These are phyloP conservation scores for Trichoderma erinaceum DNA, from an alignment of 495 filamentous ascomycete species.

Conservation along the genomic window DNA sequence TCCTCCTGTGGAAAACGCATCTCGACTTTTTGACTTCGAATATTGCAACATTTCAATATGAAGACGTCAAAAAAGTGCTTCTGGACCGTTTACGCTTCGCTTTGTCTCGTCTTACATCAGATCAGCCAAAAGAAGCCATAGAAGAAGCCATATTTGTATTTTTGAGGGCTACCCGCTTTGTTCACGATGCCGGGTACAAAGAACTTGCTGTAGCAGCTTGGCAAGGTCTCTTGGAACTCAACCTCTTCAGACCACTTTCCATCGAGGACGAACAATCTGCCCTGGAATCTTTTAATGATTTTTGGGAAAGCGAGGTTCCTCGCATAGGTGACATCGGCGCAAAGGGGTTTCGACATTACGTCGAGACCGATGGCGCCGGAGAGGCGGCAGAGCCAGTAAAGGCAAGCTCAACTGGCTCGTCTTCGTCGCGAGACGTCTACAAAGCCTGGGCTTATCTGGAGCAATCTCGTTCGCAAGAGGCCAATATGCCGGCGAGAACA, in stretches of 20 bases:
- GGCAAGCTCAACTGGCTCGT: conserved; percentile 14
- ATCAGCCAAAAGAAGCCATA: conserved; percentile 24
- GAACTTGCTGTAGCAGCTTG: conserved; percentile 74
- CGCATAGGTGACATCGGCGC: conserved; percentile 71
- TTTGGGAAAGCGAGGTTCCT: conserved; percentile 82
- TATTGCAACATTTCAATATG: conserved; percentile 61
- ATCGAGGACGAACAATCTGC: conserved; percentile 28
- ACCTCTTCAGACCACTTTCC: conserved; percentile 50
- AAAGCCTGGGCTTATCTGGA: conserved; percentile 60
- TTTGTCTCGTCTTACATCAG: conserved; percentile 27
- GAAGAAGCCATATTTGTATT: conserved; percentile 65
- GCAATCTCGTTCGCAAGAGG: conserved; percentile 36
- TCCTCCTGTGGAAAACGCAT: conserved; percentile 66
- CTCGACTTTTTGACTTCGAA: conserved; percentile 69
- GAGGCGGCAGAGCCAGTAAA: conserved; percentile 34
- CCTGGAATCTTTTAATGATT: conserved; percentile 52
- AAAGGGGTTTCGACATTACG: conserved; percentile 61
- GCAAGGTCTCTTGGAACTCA: conserved; percentile 76
- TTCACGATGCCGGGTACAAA: conserved; percentile 72
- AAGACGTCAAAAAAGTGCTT: conserved; percentile 53
- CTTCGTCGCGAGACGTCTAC: conserved; percentile 30
- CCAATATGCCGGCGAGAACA: conserved; percentile 59
- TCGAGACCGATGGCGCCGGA: conserved; percentile 25
- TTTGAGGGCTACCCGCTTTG: conserved; percentile 63
- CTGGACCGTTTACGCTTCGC: conserved; percentile 49